phyloP scores from a whole-genome alignment of 225 moss, liverwort and hornwort genomes.

The Marchantia paleacea region DNA sequence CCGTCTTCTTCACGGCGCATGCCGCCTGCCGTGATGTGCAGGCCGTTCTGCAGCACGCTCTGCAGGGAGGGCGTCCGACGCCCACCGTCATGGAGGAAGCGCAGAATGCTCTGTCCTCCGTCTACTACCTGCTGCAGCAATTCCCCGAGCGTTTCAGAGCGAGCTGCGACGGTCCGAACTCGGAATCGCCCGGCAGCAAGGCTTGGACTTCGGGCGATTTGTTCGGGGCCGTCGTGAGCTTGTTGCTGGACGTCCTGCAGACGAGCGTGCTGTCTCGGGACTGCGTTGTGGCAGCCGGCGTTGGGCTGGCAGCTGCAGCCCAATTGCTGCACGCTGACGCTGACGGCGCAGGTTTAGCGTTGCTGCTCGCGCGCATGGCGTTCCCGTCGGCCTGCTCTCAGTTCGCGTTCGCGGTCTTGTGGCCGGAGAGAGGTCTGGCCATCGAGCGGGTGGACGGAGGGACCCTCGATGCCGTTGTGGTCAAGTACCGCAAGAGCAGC shows the following conservation, averaged over 20 bases:
- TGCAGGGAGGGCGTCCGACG: constrained; percentile 80
- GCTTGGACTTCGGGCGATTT: constrained; percentile 26
- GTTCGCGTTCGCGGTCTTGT: constrained; percentile 35
- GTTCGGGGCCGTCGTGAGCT: constrained; percentile 56
- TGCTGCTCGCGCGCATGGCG: constrained; percentile 56
- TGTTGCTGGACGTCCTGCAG: constrained; percentile 77
- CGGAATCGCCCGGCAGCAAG: not conserved
- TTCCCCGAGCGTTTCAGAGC: constrained; percentile 58
- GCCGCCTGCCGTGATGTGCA: constrained; percentile 69
- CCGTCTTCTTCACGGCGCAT: constrained; percentile 48
- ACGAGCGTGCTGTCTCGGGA: constrained; percentile 80
- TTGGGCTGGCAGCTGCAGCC: constrained; percentile 80
- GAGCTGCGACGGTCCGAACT: not conserved
- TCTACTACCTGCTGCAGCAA: constrained; percentile 89
- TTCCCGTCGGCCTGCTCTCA: constrained; percentile 42
- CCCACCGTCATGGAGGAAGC: constrained; percentile 93
- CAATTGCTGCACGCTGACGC: constrained; percentile 56
- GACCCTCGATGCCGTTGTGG: constrained; percentile 54
- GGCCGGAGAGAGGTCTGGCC: constrained; percentile 39
- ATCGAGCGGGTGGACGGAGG: constrained; percentile 41
- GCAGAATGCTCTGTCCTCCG: constrained; percentile 87
- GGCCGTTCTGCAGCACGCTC: constrained; percentile 71
- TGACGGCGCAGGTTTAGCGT: constrained; percentile 48
- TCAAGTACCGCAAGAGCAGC: constrained; percentile 42
- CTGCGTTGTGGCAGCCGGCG: constrained; percentile 93